phyloP scores from a whole-genome alignment of 176 grass and related monocot species.

The Triticum monococcum region DNA sequence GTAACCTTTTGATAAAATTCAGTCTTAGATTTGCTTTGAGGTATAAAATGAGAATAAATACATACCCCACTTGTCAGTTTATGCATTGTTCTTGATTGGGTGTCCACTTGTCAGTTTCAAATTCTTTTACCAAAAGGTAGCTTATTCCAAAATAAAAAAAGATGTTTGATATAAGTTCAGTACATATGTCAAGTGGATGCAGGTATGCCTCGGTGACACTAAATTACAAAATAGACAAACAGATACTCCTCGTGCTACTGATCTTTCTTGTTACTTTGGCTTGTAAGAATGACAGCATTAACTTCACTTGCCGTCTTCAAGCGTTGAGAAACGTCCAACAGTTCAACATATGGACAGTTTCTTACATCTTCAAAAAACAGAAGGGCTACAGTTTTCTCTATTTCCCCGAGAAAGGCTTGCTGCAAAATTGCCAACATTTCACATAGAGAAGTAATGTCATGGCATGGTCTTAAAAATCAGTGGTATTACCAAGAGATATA shows the following conservation, averaged over 20 bases:
- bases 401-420: constrained; percentile 81
- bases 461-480: background rate
- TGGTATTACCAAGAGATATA: background rate
- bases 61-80: background rate
- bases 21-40: background rate
- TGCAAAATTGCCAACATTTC: constrained; percentile 20
- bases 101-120: background rate
- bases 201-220: background rate
- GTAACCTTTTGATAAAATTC: background rate
- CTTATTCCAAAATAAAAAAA: background rate
- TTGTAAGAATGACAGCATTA: constrained; percentile 91
- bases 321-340: constrained; percentile 83
- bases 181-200: background rate
- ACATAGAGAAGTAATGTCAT: background rate
- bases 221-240: background rate
- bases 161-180: background rate
- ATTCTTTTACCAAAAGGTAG: background rate
- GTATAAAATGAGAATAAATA: constrained; percentile 14
- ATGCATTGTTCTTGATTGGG: background rate
- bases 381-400: constrained; percentile 85
- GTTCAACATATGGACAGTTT: constrained; percentile 80
- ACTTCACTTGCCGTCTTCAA: constrained; percentile 93
- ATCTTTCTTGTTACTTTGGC: constrained; percentile 99
- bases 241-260: constrained; percentile 13
- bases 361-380: constrained; percentile 84